These are phyloP conservation scores for Pseudevernia furfuracea DNA, from an alignment of 495 filamentous ascomycete genomes.

Conservation along the genomic window DNA sequence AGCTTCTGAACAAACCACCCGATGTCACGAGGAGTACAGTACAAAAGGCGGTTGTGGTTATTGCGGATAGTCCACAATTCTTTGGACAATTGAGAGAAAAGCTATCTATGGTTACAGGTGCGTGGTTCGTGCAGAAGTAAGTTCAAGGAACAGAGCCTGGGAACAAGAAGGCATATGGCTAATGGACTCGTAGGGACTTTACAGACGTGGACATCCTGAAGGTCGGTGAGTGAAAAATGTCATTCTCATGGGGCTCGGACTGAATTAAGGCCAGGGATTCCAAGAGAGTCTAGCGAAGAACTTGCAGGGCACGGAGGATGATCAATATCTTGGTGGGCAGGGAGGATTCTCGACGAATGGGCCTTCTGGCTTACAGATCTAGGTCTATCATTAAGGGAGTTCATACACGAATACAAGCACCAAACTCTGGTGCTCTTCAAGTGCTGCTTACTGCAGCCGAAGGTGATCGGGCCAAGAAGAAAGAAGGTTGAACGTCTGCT, in stretches of 20 bases:
- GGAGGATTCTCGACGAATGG: background rate
- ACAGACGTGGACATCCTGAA: slow-evolving; percentile 64
- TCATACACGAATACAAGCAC: slow-evolving; percentile 87
- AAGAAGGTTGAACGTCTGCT: slow-evolving; percentile 4
- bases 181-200: slow-evolving; percentile 48
- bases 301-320: slow-evolving; percentile 57
- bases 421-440: slow-evolving; percentile 94
- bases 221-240: slow-evolving; percentile 36
- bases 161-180: slow-evolving; percentile 6
- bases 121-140: slow-evolving; percentile 95
- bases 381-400: slow-evolving; percentile 79
- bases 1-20: slow-evolving; percentile 65
- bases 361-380: slow-evolving; percentile 23
- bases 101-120: slow-evolving; percentile 78
- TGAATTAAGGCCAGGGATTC: slow-evolving; percentile 53
- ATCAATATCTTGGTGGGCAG: slow-evolving; percentile 76
- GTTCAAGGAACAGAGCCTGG: slow-evolving; percentile 45
- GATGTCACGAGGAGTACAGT: slow-evolving; percentile 95
- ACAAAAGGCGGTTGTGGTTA: slow-evolving; percentile 96
- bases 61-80: slow-evolving; percentile 78
- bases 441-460: slow-evolving; percentile 85
- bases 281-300: slow-evolving; percentile 76
- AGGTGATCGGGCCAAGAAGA: slow-evolving; percentile 44
- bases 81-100: slow-evolving; percentile 76
- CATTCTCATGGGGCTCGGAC: background rate